phyloP scores from a whole-genome alignment of 106 monocot genomes.

The Agapanthus africanus region DNA sequence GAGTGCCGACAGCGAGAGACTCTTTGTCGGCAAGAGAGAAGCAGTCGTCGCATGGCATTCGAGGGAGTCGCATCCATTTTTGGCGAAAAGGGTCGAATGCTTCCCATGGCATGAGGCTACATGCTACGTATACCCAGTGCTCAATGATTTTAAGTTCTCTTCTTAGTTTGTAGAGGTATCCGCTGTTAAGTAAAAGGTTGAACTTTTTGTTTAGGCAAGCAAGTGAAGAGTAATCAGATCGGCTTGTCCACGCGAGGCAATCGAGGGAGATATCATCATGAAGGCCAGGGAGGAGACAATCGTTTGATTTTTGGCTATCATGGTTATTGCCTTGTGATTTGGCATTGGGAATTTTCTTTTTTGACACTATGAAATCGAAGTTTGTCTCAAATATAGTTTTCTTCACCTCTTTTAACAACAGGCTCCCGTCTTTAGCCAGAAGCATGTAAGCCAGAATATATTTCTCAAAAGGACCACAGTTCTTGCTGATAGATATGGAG shows the following conservation, averaged over 20 bases:
- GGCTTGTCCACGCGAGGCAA: slow-evolving; percentile 47
- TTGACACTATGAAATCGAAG: slow-evolving; percentile 2
- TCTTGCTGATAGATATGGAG: slow-evolving; percentile 21
- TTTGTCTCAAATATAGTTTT: slow-evolving; percentile 15
- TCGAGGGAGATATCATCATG: slow-evolving; percentile 62
- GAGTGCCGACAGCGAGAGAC: slow-evolving; percentile 82
- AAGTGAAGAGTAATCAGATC: slow-evolving; percentile 74
- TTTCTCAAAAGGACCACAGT: slow-evolving; percentile 31
- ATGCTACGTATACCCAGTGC: slow-evolving; percentile 75
- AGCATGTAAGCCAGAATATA: slow-evolving; percentile 37
- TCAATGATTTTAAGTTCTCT: slow-evolving; percentile 50
- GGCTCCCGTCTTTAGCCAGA: slow-evolving; percentile 27
- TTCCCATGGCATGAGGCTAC: slow-evolving; percentile 78
- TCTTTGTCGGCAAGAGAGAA: slow-evolving; percentile 86
- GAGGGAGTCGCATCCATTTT: slow-evolving; percentile 74
- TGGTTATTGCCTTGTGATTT: slow-evolving; percentile 16
- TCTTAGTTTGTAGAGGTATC: slow-evolving; percentile 69
- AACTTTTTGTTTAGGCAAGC: slow-evolving; percentile 56
- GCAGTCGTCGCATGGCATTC: slow-evolving; percentile 86
- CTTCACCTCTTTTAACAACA: slow-evolving; percentile 22
- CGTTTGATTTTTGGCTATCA: slow-evolving; percentile 33
- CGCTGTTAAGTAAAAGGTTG: slow-evolving; percentile 46
- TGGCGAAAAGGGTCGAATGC: slow-evolving; percentile 62
- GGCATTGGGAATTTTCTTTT: slow-evolving; percentile 13
- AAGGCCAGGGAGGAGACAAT: slow-evolving; percentile 54